These are phyloP conservation scores for Saccharomycopsis crataegensis DNA, from an alignment of 1,139 yeast species.

Conservation along the genomic window DNA sequence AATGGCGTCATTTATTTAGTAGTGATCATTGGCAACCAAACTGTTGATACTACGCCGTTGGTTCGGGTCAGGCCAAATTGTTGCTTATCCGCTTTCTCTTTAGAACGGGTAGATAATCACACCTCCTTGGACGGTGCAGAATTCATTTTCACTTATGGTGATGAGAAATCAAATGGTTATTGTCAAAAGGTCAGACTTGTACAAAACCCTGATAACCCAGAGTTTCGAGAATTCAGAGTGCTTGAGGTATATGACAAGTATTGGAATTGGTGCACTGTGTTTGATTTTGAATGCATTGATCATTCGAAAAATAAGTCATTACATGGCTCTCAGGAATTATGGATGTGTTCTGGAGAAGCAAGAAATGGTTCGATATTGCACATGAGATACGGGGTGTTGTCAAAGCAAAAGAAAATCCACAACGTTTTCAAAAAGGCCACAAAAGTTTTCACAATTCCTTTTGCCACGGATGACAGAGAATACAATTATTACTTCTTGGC, in stretches of 20 bases:
- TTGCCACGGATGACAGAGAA: not conserved
- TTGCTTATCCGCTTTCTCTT: constrained; percentile 3
- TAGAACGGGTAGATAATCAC: not conserved
- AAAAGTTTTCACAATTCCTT: constrained; percentile 3
- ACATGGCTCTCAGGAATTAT: constrained; percentile 7
- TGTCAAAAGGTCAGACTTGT: constrained; percentile 1
- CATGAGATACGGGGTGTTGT: constrained; percentile 8
- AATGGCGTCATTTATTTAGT: constrained; percentile 5
- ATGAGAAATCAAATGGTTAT: constrained; percentile 10
- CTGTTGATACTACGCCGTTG: not conserved
- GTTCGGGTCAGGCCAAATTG: not conserved
- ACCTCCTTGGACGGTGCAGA: not conserved
- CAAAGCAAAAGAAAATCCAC: not conserved
- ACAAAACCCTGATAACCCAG: not conserved
- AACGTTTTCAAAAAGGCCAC: constrained; percentile 4
- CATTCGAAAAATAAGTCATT: not conserved
- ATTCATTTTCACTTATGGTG: constrained; percentile 4
- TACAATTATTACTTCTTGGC: constrained; percentile 7
- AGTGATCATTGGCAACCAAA: not conserved
- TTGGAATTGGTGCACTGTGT: constrained; percentile 7
- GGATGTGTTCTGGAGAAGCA: constrained; percentile 12
- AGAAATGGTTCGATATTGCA: constrained; percentile 3
- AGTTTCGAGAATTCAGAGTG: not conserved
- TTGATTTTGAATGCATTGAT: constrained; percentile 2
- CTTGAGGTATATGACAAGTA: constrained; percentile 4